phyloP scores from a whole-genome alignment of 2,329 filamentous ascomycete species.

The Stachybotrys chlorohalonatus region DNA sequence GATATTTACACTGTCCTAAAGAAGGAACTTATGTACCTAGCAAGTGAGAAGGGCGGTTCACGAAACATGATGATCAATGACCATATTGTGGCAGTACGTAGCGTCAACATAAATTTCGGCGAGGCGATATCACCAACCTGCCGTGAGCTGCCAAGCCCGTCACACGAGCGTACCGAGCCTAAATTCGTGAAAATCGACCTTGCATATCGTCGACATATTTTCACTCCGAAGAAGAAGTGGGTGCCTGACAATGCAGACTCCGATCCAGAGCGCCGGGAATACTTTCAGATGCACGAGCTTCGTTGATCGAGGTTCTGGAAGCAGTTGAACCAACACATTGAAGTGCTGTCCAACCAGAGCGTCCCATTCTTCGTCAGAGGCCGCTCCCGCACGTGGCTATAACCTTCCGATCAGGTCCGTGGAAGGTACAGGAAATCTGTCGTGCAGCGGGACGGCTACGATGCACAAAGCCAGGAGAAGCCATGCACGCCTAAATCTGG shows the following conservation, averaged over 20 bases:
- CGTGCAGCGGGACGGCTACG: too few species aligned
- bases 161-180: not conserved
- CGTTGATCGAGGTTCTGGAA: not conserved
- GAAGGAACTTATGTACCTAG: too few species aligned
- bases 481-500: too few species aligned
- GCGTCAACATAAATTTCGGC: not conserved
- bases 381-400: too few species aligned
- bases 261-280: not conserved
- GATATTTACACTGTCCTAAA: not conserved
- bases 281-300: not conserved
- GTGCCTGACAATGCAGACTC: not conserved
- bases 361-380: not conserved
- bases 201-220: not conserved
- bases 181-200: not conserved
- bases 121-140: not conserved
- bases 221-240: not conserved
- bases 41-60: too few species aligned
- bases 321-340: not conserved
- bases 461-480: too few species aligned
- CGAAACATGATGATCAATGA: too few species aligned
- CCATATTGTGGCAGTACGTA: too few species aligned
- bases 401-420: too few species aligned
- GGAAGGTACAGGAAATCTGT: too few species aligned
- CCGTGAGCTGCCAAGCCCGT: not conserved
- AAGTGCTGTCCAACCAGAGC: not conserved